Evolutionary conservation across 345 rosid species (phyloP), one percentile per base, ranked within the genome.

Genomic region (Lepidium sativum): DNA sequence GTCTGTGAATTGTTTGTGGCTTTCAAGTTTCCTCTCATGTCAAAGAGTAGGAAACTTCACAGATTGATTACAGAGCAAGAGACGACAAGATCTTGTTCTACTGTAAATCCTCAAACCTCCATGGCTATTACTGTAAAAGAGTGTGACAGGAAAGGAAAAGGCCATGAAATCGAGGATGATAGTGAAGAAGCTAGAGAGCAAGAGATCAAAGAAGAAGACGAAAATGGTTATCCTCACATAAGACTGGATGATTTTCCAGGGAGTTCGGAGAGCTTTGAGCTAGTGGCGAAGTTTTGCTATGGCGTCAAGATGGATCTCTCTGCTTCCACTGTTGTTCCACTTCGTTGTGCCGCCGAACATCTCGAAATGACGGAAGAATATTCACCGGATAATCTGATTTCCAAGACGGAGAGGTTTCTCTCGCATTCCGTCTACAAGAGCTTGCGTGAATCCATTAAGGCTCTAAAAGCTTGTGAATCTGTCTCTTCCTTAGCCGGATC

Each of bases 241-340:
- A 43, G 62, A 13, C 85, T 94, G 10, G 76, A 71, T 40, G 95
- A 82, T 33, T 90, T 94, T 27, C 99, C 99, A 2, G 97, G 99
- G 4, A 89, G 99, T 20, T 86, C 97, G 8, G 90, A 86, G 53
- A 74, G 90, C 9, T 94, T 94, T 73, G 96, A 94, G 82, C 56
- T 82, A 83, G 86, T 82, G 17, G 90, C 95, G 9, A 94, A 88
- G 84, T 94, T 88, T 82, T 94, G 96, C 75, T 94, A 94, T 72
- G 97, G 97, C 16, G 92, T 90, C 52, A 94, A 84, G 72, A 41
- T 88, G 68, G 99, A 87, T 31, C 74, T 94, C 55, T 74, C 90
- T 4, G 66, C 95, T 59, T 75, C 83, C 69, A 81, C 71, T 48
- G 87, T 76, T 9, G 91, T 77, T 4, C 97, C 86, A 0, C 97